Percentiles rank a stretch among this genome's conserved stretches.
Conservation (phyloP, 805 yeast species). For the Jamesozyma rosinii region DNA sequence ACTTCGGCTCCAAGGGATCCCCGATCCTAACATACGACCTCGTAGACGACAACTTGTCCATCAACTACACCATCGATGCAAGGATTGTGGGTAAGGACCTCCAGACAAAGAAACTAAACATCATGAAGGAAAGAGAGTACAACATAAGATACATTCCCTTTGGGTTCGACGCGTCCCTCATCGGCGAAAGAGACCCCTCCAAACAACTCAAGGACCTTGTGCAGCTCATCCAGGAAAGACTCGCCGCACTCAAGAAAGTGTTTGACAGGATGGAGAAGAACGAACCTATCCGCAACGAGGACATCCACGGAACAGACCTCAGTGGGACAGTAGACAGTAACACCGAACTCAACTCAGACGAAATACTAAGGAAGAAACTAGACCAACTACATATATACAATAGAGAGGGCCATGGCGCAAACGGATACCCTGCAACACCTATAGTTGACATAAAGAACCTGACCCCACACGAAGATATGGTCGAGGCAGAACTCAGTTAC, state of each 20-base stretch:
- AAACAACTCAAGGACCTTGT: constrained; percentile 9
- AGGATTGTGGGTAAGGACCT: constrained; percentile 40
- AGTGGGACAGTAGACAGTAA: constrained; percentile 20
- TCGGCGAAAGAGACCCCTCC: constrained; percentile 8
- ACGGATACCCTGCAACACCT: neutral
- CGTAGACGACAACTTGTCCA: constrained; percentile 29
- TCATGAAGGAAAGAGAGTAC: constrained; percentile 17
- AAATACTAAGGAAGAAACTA: constrained; percentile 20
- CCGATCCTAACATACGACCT: constrained; percentile 46
- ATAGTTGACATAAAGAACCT: constrained; percentile 3
- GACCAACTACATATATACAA: constrained; percentile 19
- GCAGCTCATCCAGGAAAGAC: constrained; percentile 10
- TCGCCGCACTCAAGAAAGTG: constrained; percentile 8
- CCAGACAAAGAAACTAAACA: constrained; percentile 12
- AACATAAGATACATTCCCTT: constrained; percentile 25
- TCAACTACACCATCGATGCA: constrained; percentile 47
- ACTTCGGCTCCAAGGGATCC: constrained; percentile 39
- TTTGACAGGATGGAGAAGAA: constrained; percentile 10
- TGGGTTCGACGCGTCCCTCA: constrained; percentile 13
- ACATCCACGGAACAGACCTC: constrained; percentile 23
- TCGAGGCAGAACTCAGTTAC: constrained; percentile 15
- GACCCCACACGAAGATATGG: constrained; percentile 2
- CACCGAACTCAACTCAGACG: constrained; percentile 16
- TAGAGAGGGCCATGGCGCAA: neutral
- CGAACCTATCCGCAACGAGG: constrained; percentile 11